These are phyloP conservation scores for Solanum tacnaense DNA, from an alignment of 257 asterid species.

Conservation along the genomic window DNA sequence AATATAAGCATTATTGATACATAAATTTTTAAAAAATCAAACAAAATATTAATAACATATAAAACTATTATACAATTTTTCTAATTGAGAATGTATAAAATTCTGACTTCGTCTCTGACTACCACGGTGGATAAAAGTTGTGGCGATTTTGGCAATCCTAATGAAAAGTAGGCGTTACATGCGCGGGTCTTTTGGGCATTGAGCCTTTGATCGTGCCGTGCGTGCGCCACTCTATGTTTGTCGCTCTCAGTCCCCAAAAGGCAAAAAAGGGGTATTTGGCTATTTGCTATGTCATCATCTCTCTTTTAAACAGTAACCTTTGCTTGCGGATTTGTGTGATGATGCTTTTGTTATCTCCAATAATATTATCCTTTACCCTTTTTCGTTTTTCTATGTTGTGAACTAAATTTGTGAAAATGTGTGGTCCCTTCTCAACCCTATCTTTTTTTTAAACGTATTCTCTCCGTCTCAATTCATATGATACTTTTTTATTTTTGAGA, in stretches of 20 bases:
- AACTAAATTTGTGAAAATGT: background rate
- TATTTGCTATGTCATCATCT: background rate
- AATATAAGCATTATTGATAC: too few relatives aligned
- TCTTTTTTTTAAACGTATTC: background rate
- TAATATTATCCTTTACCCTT: background rate
- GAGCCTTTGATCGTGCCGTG: background rate
- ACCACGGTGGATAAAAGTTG: background rate
- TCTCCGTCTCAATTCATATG: too few relatives aligned
- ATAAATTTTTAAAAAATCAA: too few relatives aligned
- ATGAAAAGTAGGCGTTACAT: background rate
- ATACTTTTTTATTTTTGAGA: too few relatives aligned
- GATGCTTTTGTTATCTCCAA: background rate
- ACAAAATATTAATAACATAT: too few relatives aligned
- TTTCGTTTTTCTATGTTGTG: background rate
- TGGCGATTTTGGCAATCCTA: background rate
- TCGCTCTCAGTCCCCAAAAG: background rate
- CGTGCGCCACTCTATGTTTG: background rate
- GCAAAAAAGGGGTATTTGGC: background rate
- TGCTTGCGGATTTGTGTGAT: background rate
- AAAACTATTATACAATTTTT: too few relatives aligned
- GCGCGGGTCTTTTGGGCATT: background rate
- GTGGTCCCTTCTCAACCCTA: background rate
- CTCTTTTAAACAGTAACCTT: background rate
- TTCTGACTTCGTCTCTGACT: accelerated
- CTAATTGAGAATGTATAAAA: too few relatives aligned